Percentiles rank a stretch among this genome's conserved stretches.
Evolutionary conservation across 495 filamentous ascomycete genomes (phyloP).

Genomic region (Aspergillus sclerotioniger): DNA sequence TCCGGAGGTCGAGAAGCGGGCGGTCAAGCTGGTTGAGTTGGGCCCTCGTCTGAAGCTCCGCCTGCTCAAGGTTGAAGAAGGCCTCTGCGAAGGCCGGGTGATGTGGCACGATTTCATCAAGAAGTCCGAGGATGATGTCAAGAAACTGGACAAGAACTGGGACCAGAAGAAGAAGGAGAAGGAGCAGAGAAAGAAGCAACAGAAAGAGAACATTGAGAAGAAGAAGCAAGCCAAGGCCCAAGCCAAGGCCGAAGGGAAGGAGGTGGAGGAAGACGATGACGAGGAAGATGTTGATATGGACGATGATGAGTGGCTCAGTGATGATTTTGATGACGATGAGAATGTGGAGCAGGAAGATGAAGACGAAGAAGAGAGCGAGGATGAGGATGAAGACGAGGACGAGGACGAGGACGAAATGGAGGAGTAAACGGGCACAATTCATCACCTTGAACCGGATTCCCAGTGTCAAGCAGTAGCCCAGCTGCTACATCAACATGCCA

Average conservation of each 20-base stretch:
- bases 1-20: conserved; percentile 69
- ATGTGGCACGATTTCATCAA: conserved; percentile 96
- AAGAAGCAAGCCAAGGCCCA: conserved; percentile 66
- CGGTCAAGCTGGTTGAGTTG: conserved; percentile 86
- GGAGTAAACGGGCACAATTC: conserved; percentile 23
- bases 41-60: conserved; percentile 87
- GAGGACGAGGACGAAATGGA: conserved; percentile 44
- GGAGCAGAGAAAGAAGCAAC: conserved; percentile 72
- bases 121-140: conserved; percentile 76
- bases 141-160: conserved; percentile 77
- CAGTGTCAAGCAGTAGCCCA: neutral
- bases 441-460: neutral
- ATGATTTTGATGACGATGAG: conserved; percentile 52
- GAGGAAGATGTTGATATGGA: conserved; percentile 55
- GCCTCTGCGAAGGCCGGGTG: conserved; percentile 82
- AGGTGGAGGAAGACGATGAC: conserved; percentile 50
- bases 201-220: conserved; percentile 83
- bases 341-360: conserved; percentile 50
- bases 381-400: conserved; percentile 23
- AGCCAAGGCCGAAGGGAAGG: conserved; percentile 40
- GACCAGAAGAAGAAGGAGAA: conserved; percentile 74
- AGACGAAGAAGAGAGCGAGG: conserved; percentile 32
- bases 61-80: conserved; percentile 95
- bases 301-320: conserved; percentile 58
- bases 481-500: conserved; percentile 8